phyloP scores from a whole-genome alignment of 129 eudicot genomes.

The Flaveria sonorensis region DNA sequence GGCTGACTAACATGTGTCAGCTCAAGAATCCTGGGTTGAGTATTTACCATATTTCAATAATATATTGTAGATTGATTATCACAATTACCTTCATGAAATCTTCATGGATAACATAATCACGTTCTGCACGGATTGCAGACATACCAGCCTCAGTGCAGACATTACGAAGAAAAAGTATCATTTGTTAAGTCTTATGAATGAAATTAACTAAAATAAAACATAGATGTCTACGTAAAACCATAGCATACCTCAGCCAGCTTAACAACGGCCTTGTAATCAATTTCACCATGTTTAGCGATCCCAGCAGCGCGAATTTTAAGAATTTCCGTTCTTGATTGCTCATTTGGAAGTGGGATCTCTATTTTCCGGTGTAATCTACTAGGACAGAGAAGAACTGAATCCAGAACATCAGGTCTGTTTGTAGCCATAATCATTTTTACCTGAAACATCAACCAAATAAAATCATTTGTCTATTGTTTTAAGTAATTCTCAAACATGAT shows the following conservation, averaged over 20 bases:
- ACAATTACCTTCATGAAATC: constrained; percentile 93
- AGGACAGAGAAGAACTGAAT: constrained; percentile 97
- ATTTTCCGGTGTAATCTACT: constrained; percentile 94
- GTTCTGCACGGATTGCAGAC: constrained; percentile 97
- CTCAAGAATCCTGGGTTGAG: too few relatives aligned
- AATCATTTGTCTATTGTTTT: not conserved
- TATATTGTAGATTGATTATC: not conserved
- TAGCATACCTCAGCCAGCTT: constrained; percentile 88
- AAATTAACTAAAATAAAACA: not conserved
- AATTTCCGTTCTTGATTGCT: constrained; percentile 94
- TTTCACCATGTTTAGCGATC: constrained; percentile 96
- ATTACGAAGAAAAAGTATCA: constrained; percentile 58
- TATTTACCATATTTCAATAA: not conserved
- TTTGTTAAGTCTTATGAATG: too few relatives aligned
- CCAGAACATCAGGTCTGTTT: constrained; percentile 93
- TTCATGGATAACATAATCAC: constrained; percentile 96
- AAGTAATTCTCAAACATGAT: not conserved
- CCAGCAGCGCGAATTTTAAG: constrained; percentile 94
- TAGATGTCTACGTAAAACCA: not conserved
- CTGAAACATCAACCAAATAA: constrained; percentile 16
- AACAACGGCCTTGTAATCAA: constrained; percentile 92
- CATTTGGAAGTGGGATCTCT: constrained; percentile 92
- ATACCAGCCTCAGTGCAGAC: constrained; percentile 97
- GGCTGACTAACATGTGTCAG: too few relatives aligned
- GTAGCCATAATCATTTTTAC: constrained; percentile 99